Evolutionary conservation across 179 eudicot genomes (phyloP), one percentile per base, ranked within the genome.

Genomic region (Camellia oleifera): DNA sequence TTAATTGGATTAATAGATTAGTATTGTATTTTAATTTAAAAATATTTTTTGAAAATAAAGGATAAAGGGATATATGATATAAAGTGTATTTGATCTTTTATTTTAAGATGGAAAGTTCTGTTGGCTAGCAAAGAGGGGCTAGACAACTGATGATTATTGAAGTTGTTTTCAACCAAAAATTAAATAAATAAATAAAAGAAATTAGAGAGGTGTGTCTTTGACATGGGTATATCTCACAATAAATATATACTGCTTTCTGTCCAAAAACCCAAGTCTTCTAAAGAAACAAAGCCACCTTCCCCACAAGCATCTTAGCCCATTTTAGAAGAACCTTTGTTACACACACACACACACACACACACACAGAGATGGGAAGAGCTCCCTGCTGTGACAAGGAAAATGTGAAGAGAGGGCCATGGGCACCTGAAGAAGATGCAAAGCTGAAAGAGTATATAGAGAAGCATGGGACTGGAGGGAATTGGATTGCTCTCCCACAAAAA

Each of bases 351-450:
- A 85, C 63, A 78, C 75, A 20, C 26, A 26, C 57, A 69, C 63
- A 78, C 75, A 82, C 78, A 85, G 81, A 82, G 73, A 91, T 91
- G 95, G 95, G 90, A 23, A 87, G 92, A 86, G 88, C 89, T 68
- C 92, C 95, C 17, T 88, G 88, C 52, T 83, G 88, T 78, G 95
- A 90, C 82, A 84, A 89, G 78, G 89, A 87, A 72, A 88, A 87
- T 61, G 83, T 89, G 70, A 89, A 91, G 92, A 89, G 81, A 80
- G 94, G 94, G 46, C 91, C 92, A 75, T 91, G 94, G 94, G 85
- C 91, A 40, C 82, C 89, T 32, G 91, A 91, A 81, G 95, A 91
- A 82, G 95, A 91, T 82, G 78, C 78, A 15, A 87, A 81, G 78
- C 86, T 91, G 9, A 83, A 83, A 63, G 87, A 81, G 40, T 88